Percentiles rank a stretch among this genome's conserved stretches.
These are phyloP conservation scores for Hortiboletus campestris DNA, from an alignment of 768 basidiomycete species.

Conservation along the genomic window DNA sequence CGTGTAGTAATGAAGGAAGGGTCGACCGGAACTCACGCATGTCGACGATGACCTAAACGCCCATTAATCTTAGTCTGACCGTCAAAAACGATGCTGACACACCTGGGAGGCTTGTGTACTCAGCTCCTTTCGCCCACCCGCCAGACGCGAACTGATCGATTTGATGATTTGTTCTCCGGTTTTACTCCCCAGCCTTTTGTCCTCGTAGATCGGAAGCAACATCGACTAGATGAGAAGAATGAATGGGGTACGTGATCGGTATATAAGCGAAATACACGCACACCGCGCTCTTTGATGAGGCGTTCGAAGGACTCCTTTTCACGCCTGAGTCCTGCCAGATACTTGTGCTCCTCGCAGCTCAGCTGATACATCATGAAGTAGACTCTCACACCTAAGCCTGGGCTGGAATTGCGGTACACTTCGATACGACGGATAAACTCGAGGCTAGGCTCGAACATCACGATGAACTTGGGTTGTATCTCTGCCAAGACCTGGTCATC, in stretches of 20 bases:
- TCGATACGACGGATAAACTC: constrained; percentile 92
- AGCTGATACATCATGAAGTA: constrained; percentile 96
- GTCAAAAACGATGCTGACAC: not conserved
- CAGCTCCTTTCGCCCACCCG: constrained; percentile 76
- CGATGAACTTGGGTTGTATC: constrained; percentile 85
- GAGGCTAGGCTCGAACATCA: constrained; percentile 94
- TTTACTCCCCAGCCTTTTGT: constrained; percentile 40
- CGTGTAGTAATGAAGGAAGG: constrained; percentile 86
- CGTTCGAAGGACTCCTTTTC: constrained; percentile 95
- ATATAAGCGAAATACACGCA: constrained; percentile 40
- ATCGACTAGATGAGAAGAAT: constrained; percentile 58
- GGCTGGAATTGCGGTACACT: constrained; percentile 84
- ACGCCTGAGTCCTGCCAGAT: constrained; percentile 79
- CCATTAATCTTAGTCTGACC: not conserved
- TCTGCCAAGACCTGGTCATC: constrained; percentile 89
- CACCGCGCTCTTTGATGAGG: constrained; percentile 88
- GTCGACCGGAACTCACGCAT: constrained; percentile 96
- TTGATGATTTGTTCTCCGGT: constrained; percentile 62
- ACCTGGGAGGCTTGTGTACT: constrained; percentile 66
- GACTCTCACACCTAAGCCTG: constrained; percentile 79
- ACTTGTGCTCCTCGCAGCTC: constrained; percentile 95
- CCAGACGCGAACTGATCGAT: constrained; percentile 81
- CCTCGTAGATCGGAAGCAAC: constrained; percentile 81
- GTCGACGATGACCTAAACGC: constrained; percentile 85
- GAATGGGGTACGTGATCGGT: not conserved